A percentile compares a stretch with the other conserved stretches of the same genome.
Conservation (phyloP, 2,329 filamentous ascomycete species). For the Huntiella decipiens region DNA sequence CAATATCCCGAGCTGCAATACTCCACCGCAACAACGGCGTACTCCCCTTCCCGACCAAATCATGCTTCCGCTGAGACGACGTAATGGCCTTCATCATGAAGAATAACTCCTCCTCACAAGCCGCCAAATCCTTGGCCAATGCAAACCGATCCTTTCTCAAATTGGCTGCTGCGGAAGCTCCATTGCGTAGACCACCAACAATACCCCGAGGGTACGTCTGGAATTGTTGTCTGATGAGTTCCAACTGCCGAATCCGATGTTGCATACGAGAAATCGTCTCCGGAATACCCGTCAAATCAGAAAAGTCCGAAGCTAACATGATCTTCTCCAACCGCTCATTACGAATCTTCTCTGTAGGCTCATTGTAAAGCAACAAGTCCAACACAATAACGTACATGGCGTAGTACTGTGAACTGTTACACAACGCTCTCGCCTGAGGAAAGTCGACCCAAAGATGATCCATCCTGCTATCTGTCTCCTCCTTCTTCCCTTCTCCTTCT, state of each 20-base stretch:
- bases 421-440: constrained; percentile 80
- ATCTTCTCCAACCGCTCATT: constrained; percentile 94
- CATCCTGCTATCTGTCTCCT: constrained; percentile 57
- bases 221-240: constrained; percentile 93
- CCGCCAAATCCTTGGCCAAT: constrained; percentile 75
- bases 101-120: constrained; percentile 91
- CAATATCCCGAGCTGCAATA: constrained; percentile 84
- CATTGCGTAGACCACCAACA: constrained; percentile 1
- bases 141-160: constrained; percentile 68
- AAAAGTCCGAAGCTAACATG: constrained; percentile 96
- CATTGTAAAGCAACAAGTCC: constrained; percentile 86
- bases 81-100: constrained; percentile 99
- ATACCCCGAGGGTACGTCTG: constrained; percentile 67
- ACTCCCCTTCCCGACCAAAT: constrained; percentile 27
- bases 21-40: constrained; percentile 78
- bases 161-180: not conserved
- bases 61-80: constrained; percentile 74
- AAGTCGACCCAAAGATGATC: constrained; percentile 97
- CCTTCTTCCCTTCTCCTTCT: constrained; percentile 20
- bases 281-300: constrained; percentile 80
- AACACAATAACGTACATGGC: constrained; percentile 95
- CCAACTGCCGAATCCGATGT: constrained; percentile 77
- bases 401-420: constrained; percentile 94
- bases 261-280: constrained; percentile 85
- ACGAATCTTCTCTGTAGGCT: constrained; percentile 92